These are phyloP conservation scores for Fusarium phyllophilum DNA, from an alignment of 2,329 filamentous ascomycete species.

Conservation along the genomic window DNA sequence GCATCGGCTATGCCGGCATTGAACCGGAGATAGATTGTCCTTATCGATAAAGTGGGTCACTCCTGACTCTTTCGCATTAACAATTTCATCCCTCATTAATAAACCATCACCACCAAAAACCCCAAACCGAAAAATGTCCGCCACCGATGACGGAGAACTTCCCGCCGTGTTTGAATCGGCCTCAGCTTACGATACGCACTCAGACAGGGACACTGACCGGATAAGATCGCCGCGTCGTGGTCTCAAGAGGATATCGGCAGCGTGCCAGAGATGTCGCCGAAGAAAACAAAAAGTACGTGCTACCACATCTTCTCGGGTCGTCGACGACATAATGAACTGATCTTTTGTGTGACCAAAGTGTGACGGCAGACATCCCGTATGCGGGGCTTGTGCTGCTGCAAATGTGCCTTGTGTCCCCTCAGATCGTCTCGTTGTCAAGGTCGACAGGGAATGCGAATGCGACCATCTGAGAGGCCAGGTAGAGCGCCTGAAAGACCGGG, in stretches of 20 bases:
- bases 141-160: slow-evolving; percentile 21
- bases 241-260: slow-evolving; percentile 34
- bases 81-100: slow-evolving; percentile 1
- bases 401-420: slow-evolving; percentile 35
- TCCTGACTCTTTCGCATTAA: slow-evolving; percentile 4
- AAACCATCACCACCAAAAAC: neutral
- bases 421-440: slow-evolving; percentile 33
- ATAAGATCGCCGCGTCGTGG: slow-evolving; percentile 27
- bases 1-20: slow-evolving; percentile 12
- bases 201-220: slow-evolving; percentile 12
- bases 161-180: slow-evolving; percentile 15
- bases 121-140: slow-evolving; percentile 7
- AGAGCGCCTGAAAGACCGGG: slow-evolving; percentile 22
- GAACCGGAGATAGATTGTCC: slow-evolving; percentile 9
- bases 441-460: slow-evolving; percentile 36
- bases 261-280: slow-evolving; percentile 37
- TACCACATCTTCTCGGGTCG: neutral
- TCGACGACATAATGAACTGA: neutral
- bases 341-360: slow-evolving; percentile 8
- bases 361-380: slow-evolving; percentile 35
- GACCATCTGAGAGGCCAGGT: slow-evolving; percentile 32
- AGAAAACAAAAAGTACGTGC: slow-evolving; percentile 37
- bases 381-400: slow-evolving; percentile 29
- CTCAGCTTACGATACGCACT: slow-evolving; percentile 15
- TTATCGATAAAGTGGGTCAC: slow-evolving; percentile 15